These are phyloP conservation scores for Pilatotrama ljubarskyi DNA, from an alignment of 768 basidiomycete genomes.

Conservation along the genomic window DNA sequence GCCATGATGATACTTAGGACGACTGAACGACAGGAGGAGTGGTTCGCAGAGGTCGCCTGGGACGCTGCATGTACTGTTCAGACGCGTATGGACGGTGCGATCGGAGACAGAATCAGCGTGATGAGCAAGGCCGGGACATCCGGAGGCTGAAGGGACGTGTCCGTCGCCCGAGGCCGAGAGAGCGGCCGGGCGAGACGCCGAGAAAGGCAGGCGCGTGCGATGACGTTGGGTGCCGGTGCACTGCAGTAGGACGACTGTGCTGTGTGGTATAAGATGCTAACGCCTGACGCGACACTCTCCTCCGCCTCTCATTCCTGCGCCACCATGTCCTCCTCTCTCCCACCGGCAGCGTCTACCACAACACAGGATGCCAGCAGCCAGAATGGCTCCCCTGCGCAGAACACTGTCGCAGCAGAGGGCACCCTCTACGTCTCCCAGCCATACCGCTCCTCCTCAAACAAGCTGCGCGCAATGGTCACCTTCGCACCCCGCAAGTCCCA, in stretches of 20 bases:
- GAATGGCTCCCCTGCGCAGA: slow-evolving; percentile 37
- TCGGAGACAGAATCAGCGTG: too few relatives aligned
- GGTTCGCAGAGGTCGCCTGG: too few relatives aligned
- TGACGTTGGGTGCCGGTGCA: too few relatives aligned
- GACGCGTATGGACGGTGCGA: too few relatives aligned
- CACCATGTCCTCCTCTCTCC: background rate
- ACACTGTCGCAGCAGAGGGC: slow-evolving; percentile 48
- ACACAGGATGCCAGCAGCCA: slow-evolving; percentile 5
- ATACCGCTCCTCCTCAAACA: slow-evolving; percentile 75
- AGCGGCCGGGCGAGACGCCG: too few relatives aligned
- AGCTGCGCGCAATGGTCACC: slow-evolving; percentile 77
- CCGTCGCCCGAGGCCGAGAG: too few relatives aligned
- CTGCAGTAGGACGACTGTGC: background rate
- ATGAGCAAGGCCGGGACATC: too few relatives aligned
- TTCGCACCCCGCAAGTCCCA: slow-evolving; percentile 85
- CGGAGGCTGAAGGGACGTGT: too few relatives aligned
- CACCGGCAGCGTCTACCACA: background rate
- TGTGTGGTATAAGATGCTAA: background rate
- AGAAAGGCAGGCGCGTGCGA: too few relatives aligned
- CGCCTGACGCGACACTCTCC: background rate
- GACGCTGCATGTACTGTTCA: too few relatives aligned
- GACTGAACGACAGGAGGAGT: too few relatives aligned
- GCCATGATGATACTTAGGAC: too few relatives aligned
- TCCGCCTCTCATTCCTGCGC: background rate
- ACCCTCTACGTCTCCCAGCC: slow-evolving; percentile 76